Evolutionary conservation across 345 rosid species (phyloP), one percentile per base, ranked within the genome.

Genomic region (Anastatica hierochuntica): DNA sequence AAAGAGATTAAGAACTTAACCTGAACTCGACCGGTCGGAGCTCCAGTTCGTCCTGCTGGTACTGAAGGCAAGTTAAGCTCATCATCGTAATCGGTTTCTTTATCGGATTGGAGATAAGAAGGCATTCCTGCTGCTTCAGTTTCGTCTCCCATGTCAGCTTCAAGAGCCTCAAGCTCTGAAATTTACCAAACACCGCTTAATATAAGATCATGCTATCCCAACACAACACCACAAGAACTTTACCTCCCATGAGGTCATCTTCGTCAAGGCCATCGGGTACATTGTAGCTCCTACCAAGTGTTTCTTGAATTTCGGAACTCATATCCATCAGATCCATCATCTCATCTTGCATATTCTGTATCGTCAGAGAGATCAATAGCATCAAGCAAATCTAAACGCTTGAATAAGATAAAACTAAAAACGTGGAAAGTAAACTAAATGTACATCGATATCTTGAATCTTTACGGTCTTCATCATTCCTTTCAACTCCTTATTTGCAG

Each of bases 391-490:
- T 14, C 23, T 38, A 66, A 15, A 5, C 36, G 14, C 20, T 30
- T 18, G 49, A 30, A 17, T 6, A 5, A 47, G 29, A 4, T 9
- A 40, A 50, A 33, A 26, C 15, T 14, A 54, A 14, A n/a, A 8
- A 10, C 42, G 38, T 49, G 30, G 48, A 14, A n/a, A 54, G 61
- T 23, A 11, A n/a, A n/a, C n/a, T n/a, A n/a, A n/a, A 63, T 80
- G 18, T 38, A 90, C 98, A 71, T 90, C 96, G 4, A 90, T 83
- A 38, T 90, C 98, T 57, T 92, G 84, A 68, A 92, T 76, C 87
- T 85, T 85, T 53, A 90, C 90, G 4, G 97, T 85, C 76, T 92
- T 92, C 98, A 92, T 88, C 97, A 92, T 83, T 64, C 98, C 97
- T 72, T 92, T 88, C 77, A 92, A 62, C 70, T 92, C 98, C 80